Evolutionary conservation across 2,329 filamentous ascomycete species (phyloP).

Genomic region (Diaporthe batatas): DNA sequence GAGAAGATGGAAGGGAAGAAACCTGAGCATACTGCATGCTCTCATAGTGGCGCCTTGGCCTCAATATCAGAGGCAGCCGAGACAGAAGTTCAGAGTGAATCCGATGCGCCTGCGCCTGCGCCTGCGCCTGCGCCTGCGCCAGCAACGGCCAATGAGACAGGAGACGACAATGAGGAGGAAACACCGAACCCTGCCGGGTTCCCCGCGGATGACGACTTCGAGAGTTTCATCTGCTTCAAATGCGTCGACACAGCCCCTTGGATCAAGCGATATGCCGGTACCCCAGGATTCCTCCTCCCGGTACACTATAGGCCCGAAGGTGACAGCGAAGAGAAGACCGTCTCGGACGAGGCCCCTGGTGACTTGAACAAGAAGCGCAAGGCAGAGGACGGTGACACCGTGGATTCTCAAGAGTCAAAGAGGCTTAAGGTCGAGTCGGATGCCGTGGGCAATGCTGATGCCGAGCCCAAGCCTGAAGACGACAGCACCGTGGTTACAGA

Average conservation of each 20-base stretch:
- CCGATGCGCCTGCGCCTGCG: constrained; percentile 35
- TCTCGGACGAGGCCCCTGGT: neutral
- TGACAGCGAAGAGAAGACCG: constrained; percentile 41
- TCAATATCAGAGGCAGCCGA: constrained; percentile 66
- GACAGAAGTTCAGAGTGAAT: constrained; percentile 45
- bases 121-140: constrained; percentile 36
- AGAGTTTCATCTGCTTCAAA: constrained; percentile 93
- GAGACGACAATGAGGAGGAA: constrained; percentile 67
- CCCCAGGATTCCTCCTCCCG: constrained; percentile 82
- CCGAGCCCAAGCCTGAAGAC: constrained; percentile 38
- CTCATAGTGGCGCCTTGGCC: constrained; percentile 54
- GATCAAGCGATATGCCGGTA: constrained; percentile 89
- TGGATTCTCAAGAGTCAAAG: constrained; percentile 59
- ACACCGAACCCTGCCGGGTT: constrained; percentile 86
- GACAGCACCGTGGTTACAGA: constrained; percentile 1
- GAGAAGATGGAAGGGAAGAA: constrained; percentile 61
- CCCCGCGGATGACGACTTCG: constrained; percentile 89
- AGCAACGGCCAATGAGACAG: constrained; percentile 46
- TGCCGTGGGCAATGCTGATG: constrained; percentile 41
- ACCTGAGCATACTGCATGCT: constrained; percentile 46
- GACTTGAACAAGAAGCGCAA: constrained; percentile 72
- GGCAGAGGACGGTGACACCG: constrained; percentile 64
- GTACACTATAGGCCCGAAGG: constrained; percentile 64
- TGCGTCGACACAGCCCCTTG: constrained; percentile 90
- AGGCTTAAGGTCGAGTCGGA: constrained; percentile 63